Percentiles rank a stretch among this genome's conserved stretches.
Conservation (phyloP, 192 early-diverging fungal species). For the Rhizophagus clarus region DNA sequence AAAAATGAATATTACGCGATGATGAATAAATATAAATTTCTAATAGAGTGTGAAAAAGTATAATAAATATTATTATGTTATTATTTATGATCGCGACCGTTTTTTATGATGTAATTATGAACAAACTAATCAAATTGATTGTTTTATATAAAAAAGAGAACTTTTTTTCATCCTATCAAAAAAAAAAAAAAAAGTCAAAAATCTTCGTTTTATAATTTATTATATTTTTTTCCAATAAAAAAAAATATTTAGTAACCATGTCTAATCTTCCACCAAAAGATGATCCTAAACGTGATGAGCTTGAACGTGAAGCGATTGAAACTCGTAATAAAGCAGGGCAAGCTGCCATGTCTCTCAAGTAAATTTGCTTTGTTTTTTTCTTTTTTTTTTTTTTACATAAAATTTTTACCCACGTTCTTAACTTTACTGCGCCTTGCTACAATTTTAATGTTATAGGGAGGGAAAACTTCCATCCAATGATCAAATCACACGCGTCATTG, state of each 20-base stretch:
- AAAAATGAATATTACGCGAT: too few species aligned
- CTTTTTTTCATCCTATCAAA: too few species aligned
- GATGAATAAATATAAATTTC: too few species aligned
- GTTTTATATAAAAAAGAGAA: too few species aligned
- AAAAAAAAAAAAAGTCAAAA: too few species aligned
- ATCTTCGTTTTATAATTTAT: too few species aligned
- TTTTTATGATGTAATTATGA: too few species aligned
- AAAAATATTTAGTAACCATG: background rate
- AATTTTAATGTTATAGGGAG: slow-evolving; percentile 15
- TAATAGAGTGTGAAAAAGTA: too few species aligned
- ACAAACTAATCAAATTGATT: too few species aligned
- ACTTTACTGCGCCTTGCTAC: background rate
- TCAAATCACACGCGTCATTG: slow-evolving; percentile 41
- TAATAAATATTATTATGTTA: too few species aligned
- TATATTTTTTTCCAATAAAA: too few species aligned
- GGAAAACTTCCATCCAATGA: slow-evolving; percentile 51
- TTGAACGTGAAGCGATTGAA: slow-evolving; percentile 13
- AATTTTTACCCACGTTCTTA: background rate
- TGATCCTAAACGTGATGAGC: background rate
- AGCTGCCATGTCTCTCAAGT: background rate
- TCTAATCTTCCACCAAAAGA: slow-evolving; percentile 14
- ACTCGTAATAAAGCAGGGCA: background rate
- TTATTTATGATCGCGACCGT: too few species aligned
- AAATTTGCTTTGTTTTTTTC: background rate
- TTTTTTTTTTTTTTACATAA: background rate